These are phyloP conservation scores for Limnanthes douglasii DNA, from an alignment of 345 rosid genomes.

Conservation along the genomic window DNA sequence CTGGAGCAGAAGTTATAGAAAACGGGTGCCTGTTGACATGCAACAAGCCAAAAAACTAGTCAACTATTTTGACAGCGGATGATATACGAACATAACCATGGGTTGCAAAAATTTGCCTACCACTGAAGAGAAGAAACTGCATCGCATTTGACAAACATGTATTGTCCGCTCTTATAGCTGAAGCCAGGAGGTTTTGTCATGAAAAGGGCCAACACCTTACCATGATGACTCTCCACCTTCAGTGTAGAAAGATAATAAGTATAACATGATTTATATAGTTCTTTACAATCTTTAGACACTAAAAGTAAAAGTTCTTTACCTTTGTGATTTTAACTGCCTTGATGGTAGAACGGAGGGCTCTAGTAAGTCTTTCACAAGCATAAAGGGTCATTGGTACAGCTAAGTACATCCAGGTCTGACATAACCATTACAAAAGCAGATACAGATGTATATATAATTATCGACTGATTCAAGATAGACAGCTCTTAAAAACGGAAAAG, in stretches of 20 bases:
- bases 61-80: no score
- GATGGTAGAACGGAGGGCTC: slow-evolving; percentile 79
- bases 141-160: slow-evolving; percentile 58
- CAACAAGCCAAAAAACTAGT: no score
- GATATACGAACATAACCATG: no score
- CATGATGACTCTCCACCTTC: slow-evolving; percentile 17
- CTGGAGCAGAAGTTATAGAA: slow-evolving; percentile 75
- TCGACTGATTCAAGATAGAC: no score
- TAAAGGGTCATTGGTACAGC: slow-evolving; percentile 67
- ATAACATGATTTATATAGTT: no score
- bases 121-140: slow-evolving; percentile 60
- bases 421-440: no score
- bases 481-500: no score
- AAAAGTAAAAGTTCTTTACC: no score
- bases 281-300: no score
- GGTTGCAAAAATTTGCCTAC: slow-evolving; percentile 18
- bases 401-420: slow-evolving; percentile 98
- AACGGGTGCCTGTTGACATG: slow-evolving; percentile 98
- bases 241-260: no score
- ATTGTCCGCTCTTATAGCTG: slow-evolving; percentile 71
- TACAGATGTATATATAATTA: no score
- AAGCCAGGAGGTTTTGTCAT: slow-evolving; percentile 68
- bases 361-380: slow-evolving; percentile 71
- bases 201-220: slow-evolving; percentile 25
- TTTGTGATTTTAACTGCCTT: slow-evolving; percentile 59